A percentile compares a stretch with the other conserved stretches of the same genome.
These are phyloP conservation scores for Earliella scabrosa DNA, from an alignment of 1,284 basidiomycete species.

Conservation along the genomic window DNA sequence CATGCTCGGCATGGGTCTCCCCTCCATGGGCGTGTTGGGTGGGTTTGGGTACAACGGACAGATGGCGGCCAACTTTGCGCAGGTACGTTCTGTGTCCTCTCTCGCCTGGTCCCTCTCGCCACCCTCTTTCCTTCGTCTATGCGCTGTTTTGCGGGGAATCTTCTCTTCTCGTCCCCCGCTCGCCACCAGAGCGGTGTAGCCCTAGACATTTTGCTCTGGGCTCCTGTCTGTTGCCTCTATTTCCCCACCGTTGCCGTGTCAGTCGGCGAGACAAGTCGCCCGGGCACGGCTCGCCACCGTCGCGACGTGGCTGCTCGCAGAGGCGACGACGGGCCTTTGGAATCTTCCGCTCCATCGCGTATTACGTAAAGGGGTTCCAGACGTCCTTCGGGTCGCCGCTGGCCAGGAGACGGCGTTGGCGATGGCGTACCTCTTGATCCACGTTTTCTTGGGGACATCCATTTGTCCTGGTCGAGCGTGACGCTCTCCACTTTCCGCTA, in stretches of 20 bases:
- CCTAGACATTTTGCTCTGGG: too few relatives aligned
- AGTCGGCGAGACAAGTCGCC: too few relatives aligned
- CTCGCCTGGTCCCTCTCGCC: background rate
- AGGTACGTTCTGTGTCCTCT: constrained; percentile 44
- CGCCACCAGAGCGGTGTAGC: too few relatives aligned
- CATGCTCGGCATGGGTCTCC: constrained; percentile 78
- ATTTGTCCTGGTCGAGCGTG: too few relatives aligned
- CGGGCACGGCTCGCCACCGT: too few relatives aligned
- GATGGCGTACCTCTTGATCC: constrained; percentile 11
- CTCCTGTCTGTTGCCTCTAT: too few relatives aligned
- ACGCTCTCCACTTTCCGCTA: too few relatives aligned
- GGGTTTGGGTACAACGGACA: constrained; percentile 74
- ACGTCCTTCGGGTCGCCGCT: background rate
- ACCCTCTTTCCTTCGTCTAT: background rate
- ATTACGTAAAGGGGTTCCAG: constrained; percentile 5
- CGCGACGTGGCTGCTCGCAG: too few relatives aligned
- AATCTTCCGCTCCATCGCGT: background rate
- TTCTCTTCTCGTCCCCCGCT: too few relatives aligned
- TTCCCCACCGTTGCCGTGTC: too few relatives aligned
- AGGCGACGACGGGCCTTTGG: background rate
- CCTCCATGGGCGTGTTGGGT: constrained; percentile 64
- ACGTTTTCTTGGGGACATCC: constrained; percentile 1
- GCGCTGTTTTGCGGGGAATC: too few relatives aligned
- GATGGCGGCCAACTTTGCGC: constrained; percentile 64
- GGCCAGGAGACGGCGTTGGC: background rate